A percentile compares a stretch with the other conserved stretches of the same genome.
Evolutionary conservation across 805 yeast genomes (phyloP).

Genomic region (Suhomyces faveliae): DNA sequence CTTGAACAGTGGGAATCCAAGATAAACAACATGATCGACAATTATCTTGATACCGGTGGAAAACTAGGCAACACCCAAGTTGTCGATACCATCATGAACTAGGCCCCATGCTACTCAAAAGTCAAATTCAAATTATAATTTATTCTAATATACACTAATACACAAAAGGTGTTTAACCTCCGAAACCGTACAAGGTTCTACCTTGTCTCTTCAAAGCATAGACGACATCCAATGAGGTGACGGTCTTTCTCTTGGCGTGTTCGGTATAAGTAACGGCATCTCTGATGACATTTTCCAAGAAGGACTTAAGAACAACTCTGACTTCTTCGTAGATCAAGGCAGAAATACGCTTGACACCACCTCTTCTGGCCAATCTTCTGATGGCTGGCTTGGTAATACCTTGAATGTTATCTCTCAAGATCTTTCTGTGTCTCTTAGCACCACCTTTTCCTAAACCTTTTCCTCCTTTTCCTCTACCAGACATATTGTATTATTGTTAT

Average conservation of each 20-base stretch:
- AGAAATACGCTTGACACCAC: conserved; percentile 99
- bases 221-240: conserved; percentile 96
- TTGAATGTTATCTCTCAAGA: conserved; percentile 98
- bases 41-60: conserved; percentile 11
- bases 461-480: conserved; percentile 99
- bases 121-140: conserved; percentile 11
- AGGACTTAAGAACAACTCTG: conserved; percentile 92
- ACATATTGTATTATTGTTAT: conserved; percentile 48
- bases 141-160: conserved; percentile 16
- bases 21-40: conserved; percentile 12
- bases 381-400: conserved; percentile 99
- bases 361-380: conserved; percentile 99
- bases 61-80: conserved; percentile 12
- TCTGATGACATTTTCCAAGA: conserved; percentile 96
- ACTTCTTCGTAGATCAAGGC: conserved; percentile 99
- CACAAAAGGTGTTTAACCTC: conserved; percentile 65
- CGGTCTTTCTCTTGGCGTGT: conserved; percentile 99
- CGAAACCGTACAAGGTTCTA: conserved; percentile 99
- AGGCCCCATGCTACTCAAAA: conserved; percentile 8
- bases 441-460: conserved; percentile 99
- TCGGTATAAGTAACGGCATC: conserved; percentile 99
- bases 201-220: conserved; percentile 99
- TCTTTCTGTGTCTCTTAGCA: conserved; percentile 99
- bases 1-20: conserved; percentile 17
- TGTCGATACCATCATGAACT: conserved; percentile 5